These are phyloP conservation scores for Aureobasidium sp. DNA, from an alignment of 2,329 filamentous ascomycete species.

Conservation along the genomic window DNA sequence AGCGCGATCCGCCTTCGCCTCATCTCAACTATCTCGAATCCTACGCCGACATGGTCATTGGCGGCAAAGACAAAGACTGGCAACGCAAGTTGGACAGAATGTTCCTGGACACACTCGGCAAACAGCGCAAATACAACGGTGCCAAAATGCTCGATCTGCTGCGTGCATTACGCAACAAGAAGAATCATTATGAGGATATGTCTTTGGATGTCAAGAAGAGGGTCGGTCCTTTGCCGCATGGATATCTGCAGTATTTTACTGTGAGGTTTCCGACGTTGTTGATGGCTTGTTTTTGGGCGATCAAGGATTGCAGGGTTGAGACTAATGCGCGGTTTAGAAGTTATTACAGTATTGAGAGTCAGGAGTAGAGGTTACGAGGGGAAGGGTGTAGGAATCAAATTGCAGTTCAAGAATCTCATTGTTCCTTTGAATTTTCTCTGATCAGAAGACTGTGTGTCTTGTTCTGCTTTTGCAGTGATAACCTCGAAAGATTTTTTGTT, in stretches of 20 bases:
- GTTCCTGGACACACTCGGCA: constrained; percentile 84
- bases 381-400: too few species aligned
- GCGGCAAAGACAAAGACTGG: constrained; percentile 60
- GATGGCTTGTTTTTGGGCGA: constrained; percentile 69
- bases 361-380: neutral
- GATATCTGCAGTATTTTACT: constrained; percentile 80
- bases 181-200: constrained; percentile 97
- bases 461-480: too few species aligned
- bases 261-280: constrained; percentile 69
- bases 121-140: constrained; percentile 91
- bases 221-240: constrained; percentile 69
- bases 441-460: too few species aligned
- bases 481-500: too few species aligned
- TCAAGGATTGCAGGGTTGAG: constrained; percentile 60
- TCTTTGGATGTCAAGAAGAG: constrained; percentile 64
- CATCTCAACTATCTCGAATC: constrained; percentile 54
- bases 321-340: constrained; percentile 60
- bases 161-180: constrained; percentile 87
- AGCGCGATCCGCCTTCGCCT: constrained; percentile 69
- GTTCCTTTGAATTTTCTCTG: too few species aligned
- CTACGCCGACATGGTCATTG: constrained; percentile 35
- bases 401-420: too few species aligned
- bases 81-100: constrained; percentile 65
- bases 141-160: constrained; percentile 76
- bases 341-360: constrained; percentile 45